Conservation (phyloP, 192 early-diverging fungal genomes). For the Coemansia furcata region DNA sequence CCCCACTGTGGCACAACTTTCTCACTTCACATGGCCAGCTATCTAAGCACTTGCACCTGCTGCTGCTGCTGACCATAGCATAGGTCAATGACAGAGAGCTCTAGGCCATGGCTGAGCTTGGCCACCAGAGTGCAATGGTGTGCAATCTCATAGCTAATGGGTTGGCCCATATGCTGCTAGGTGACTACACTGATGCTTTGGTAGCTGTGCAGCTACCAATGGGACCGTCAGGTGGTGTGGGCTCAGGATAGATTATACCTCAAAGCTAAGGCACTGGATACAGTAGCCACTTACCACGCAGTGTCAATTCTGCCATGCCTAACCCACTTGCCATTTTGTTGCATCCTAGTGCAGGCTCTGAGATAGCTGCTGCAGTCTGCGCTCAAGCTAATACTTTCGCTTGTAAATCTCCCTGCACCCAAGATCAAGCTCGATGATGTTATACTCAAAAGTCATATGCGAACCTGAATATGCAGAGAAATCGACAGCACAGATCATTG, state of each 20-base stretch:
- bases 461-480: conserved; percentile 14
- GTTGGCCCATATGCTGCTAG: conserved; percentile 67
- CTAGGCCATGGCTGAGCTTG: conserved; percentile 88
- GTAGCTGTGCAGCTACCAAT: conserved; percentile 62
- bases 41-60: conserved; percentile 70
- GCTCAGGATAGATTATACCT: conserved; percentile 15
- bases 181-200: conserved; percentile 63
- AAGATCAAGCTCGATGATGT: conserved; percentile 92
- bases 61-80: conserved; percentile 84
- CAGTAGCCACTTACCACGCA: conserved; percentile 60
- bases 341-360: conserved; percentile 16
- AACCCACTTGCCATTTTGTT: conserved; percentile 64
- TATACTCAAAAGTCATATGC: conserved; percentile 59
- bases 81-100: conserved; percentile 89
- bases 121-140: conserved; percentile 74
- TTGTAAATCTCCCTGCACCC: conserved; percentile 76
- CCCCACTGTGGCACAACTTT: too few relatives aligned
- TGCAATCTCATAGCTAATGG: conserved; percentile 62
- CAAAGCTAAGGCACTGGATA: conserved; percentile 59
- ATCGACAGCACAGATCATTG: conserved; percentile 12
- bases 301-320: conserved; percentile 63
- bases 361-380: conserved; percentile 53
- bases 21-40: too few relatives aligned
- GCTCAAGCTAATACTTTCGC: conserved; percentile 67
- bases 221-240: conserved; percentile 78